Evolutionary conservation across 2,329 filamentous ascomycete species (phyloP).

Genomic region (Tolypocladium tundrense): DNA sequence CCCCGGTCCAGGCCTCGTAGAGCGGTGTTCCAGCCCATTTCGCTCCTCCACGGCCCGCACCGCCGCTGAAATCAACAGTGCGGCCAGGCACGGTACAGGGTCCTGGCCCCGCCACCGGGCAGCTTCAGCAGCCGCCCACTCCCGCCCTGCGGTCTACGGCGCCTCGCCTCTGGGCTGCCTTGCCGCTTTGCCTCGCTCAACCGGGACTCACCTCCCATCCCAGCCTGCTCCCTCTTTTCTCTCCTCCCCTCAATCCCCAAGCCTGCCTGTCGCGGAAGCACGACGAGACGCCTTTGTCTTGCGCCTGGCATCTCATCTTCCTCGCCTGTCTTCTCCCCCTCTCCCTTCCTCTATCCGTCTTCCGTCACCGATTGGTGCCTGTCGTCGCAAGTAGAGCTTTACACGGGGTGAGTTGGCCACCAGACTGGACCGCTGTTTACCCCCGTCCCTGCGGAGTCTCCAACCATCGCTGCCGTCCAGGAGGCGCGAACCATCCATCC

Average conservation of each 20-base stretch:
- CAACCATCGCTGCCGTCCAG: not conserved
- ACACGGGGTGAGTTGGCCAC: not conserved
- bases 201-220: not conserved
- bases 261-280: not conserved
- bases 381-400: not conserved
- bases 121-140: not conserved
- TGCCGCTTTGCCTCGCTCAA: not conserved
- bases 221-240: constrained; percentile 2
- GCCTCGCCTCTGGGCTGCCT: not conserved
- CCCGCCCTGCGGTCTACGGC: not conserved
- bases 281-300: not conserved
- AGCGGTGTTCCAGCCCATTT: not conserved
- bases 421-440: not conserved
- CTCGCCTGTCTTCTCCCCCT: not conserved
- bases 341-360: not conserved
- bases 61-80: not conserved
- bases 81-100: not conserved
- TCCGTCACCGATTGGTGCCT: not conserved
- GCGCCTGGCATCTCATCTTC: not conserved
- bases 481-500: constrained; percentile 1
- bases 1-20: not conserved
- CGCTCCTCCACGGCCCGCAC: not conserved
- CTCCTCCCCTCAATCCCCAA: not conserved
- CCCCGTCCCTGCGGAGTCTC: not conserved
- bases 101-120: not conserved